Evolutionary conservation across 768 basidiomycete species (phyloP).

Genomic region (Guyanaporus albipodus): DNA sequence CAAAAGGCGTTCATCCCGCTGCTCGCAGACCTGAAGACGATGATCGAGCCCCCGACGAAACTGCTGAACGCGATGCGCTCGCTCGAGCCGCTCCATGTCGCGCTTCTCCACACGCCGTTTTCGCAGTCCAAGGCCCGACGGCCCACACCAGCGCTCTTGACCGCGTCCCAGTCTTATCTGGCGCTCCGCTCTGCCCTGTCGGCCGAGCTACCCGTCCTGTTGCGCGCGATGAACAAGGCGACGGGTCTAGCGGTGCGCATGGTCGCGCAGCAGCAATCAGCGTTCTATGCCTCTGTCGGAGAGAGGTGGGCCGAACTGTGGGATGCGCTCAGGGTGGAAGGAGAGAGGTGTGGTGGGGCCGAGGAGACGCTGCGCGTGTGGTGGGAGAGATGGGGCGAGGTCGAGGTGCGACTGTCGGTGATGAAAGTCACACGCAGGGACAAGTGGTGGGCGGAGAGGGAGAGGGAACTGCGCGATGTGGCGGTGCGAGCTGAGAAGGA

Average conservation of each 20-base stretch:
- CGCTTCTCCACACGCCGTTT: conserved; percentile 63
- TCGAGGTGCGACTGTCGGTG: conserved; percentile 47
- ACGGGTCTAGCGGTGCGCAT: conserved; percentile 48
- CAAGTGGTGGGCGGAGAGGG: conserved; percentile 34
- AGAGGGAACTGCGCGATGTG: conserved; percentile 23
- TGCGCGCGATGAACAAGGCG: conserved; percentile 57
- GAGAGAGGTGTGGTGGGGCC: conserved; percentile 61
- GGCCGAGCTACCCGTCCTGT: conserved; percentile 64
- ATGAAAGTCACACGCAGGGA: conserved; percentile 34
- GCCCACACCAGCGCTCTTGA: conserved; percentile 61
- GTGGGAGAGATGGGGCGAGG: conserved; percentile 64
- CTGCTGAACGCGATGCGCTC: conserved; percentile 69
- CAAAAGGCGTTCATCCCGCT: conserved; percentile 53
- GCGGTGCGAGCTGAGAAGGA: conserved; percentile 17
- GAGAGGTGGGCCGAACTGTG: conserved; percentile 78
- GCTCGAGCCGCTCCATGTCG: conserved; percentile 68
- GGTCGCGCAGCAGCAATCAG: conserved; percentile 53
- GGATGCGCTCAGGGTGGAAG: conserved; percentile 74
- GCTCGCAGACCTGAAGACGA: conserved; percentile 53
- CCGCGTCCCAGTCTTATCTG: conserved; percentile 73
- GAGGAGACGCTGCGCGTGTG: conserved; percentile 72
- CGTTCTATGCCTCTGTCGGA: conserved; percentile 57
- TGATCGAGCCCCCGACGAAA: conserved; percentile 58
- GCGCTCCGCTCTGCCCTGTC: conserved; percentile 71
- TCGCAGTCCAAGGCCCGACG: conserved; percentile 50